Percentiles rank a stretch among this genome's conserved stretches.
Conservation (phyloP, 805 yeast genomes). For the Ogataea methanolica region DNA sequence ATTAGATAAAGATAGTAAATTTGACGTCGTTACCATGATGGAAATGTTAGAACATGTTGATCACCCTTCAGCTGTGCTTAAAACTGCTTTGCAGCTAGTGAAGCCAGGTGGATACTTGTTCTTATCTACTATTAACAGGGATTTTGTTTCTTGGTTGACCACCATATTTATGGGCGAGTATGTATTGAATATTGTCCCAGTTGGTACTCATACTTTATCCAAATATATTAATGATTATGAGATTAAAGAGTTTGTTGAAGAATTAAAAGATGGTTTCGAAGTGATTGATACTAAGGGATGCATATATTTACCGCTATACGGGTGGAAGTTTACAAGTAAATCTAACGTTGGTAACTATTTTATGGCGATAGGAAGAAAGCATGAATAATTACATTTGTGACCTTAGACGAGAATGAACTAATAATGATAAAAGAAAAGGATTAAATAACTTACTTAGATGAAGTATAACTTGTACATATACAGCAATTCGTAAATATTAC, state of each 20-base stretch:
- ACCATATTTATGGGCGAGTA: slow-evolving; percentile 90
- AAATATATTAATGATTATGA: slow-evolving; percentile 82
- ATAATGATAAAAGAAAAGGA: neutral
- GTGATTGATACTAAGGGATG: slow-evolving; percentile 74
- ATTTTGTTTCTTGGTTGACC: slow-evolving; percentile 81
- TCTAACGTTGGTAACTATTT: slow-evolving; percentile 78
- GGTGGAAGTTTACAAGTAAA: slow-evolving; percentile 71
- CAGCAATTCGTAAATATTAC: too few relatives aligned
- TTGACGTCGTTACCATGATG: slow-evolving; percentile 82
- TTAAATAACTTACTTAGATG: neutral
- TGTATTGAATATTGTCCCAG: slow-evolving; percentile 75
- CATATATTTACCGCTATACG: slow-evolving; percentile 73
- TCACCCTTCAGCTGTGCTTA: slow-evolving; percentile 68
- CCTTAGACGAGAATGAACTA: neutral
- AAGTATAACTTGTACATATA: too few relatives aligned
- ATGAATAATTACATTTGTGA: neutral
- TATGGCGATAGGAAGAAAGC: slow-evolving; percentile 61
- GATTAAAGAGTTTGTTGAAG: slow-evolving; percentile 59
- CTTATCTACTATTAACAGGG: slow-evolving; percentile 89
- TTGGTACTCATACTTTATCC: slow-evolving; percentile 83
- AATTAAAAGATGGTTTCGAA: slow-evolving; percentile 40
- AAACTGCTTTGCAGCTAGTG: slow-evolving; percentile 63
- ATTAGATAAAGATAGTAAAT: slow-evolving; percentile 39
- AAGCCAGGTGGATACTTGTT: slow-evolving; percentile 82
- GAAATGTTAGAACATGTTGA: slow-evolving; percentile 96